Percentiles rank a stretch among this genome's conserved stretches.
These are phyloP conservation scores for Xylaria sp. DNA, from an alignment of 2,329 filamentous ascomycete species.

Conservation along the genomic window DNA sequence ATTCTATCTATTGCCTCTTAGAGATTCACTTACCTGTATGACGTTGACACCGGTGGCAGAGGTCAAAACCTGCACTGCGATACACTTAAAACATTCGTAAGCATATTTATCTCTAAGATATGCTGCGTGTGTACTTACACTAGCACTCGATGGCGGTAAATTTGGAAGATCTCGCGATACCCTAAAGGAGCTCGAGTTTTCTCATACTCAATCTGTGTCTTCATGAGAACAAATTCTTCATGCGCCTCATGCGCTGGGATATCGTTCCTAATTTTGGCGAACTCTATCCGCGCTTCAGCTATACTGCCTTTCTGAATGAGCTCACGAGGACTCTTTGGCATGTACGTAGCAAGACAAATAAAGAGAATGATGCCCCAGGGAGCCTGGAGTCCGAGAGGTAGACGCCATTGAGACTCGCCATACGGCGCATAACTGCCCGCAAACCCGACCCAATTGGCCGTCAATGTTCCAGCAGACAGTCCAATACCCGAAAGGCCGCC, in stretches of 20 bases:
- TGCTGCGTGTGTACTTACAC: slow-evolving; percentile 39
- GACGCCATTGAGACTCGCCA: slow-evolving; percentile 58
- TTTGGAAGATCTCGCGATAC: slow-evolving; percentile 55
- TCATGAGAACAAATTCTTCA: slow-evolving; percentile 61
- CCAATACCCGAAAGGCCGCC: slow-evolving; percentile 60
- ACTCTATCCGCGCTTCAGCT: slow-evolving; percentile 55
- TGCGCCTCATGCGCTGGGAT: slow-evolving; percentile 50
- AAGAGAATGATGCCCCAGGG: slow-evolving; percentile 62
- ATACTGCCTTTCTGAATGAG: slow-evolving; percentile 56
- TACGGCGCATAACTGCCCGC: slow-evolving; percentile 60
- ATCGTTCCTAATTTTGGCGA: slow-evolving; percentile 54
- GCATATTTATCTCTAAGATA: background rate
- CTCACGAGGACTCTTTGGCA: slow-evolving; percentile 61
- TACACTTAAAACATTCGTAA: slow-evolving; percentile 40
- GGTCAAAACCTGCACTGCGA: slow-evolving; percentile 64
- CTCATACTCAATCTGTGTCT: slow-evolving; percentile 61
- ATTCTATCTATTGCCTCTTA: background rate
- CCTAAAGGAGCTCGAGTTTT: slow-evolving; percentile 60
- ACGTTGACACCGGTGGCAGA: slow-evolving; percentile 63
- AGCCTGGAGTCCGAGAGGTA: slow-evolving; percentile 60
- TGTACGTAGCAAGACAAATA: slow-evolving; percentile 58
- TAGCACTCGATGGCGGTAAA: slow-evolving; percentile 58
- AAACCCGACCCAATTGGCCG: slow-evolving; percentile 63
- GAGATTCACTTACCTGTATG: slow-evolving; percentile 45
- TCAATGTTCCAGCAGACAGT: slow-evolving; percentile 61